Base-by-base conservation (phyloP, 805 yeast species). In the Myxozyma neglecta region DNA sequence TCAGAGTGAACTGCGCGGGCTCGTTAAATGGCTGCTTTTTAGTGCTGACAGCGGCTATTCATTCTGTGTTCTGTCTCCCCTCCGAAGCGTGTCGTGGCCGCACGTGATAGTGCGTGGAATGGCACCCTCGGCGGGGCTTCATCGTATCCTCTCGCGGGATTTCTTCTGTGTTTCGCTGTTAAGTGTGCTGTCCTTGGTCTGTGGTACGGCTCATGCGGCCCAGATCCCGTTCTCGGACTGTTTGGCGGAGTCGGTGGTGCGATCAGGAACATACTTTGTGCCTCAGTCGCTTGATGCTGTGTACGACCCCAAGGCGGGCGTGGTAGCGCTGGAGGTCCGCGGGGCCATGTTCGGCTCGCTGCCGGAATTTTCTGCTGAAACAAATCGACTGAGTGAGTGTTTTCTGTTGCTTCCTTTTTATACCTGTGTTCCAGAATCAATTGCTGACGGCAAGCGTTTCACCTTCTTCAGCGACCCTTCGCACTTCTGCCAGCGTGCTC, bases 401-500 rank as follows among this genome's bases (percentile, higher is more conserved):
- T 37, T 42, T 29, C 2, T 45, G 18, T 14, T n/a, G n/a, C n/a
- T n/a, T n/a, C n/a, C 32, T 29, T 3, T 52, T 34, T 52, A 14
- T 20, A 24, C 5, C 29, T 5, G 29, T n/a, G 13, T 24, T 42
- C 56, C n/a, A 10, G 6, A 9, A n/a, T 13, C 10, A 20, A 6
- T n/a, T 40, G 24, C 39, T 47, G 6, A 34, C 32, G 18, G 8
- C 34, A 10, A 7, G 37, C 20, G 24, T 29, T 39, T 46, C 20
- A 50, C 29, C 9, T 8, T 9, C 14, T 39, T 24, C 29, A 63
- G 68, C 75, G 5, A 72, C 75, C 13, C 61, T 72, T 46, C 64
- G 68, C 10, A 60, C 69, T 6, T 54, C 67, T 42, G 51, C 68
- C 18, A 35, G 55, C 13, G 68, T 70, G n/a, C 58, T 71, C 44